phyloP scores from a whole-genome alignment of 768 basidiomycete genomes.

The Suillus alpinus region DNA sequence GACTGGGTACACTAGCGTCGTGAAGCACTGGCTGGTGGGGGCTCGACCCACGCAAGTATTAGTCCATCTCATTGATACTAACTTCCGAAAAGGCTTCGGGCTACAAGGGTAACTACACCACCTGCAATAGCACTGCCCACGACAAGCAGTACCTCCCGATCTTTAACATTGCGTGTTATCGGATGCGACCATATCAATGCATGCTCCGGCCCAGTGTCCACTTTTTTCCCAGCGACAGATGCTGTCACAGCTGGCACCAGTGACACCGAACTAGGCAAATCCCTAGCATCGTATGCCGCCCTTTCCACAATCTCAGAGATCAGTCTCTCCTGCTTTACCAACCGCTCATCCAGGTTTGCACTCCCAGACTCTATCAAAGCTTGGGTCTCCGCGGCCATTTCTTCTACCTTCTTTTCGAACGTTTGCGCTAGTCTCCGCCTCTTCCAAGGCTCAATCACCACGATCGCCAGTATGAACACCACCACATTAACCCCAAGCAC shows the following conservation, averaged over 20 bases:
- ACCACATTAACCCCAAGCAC: slow-evolving; percentile 85
- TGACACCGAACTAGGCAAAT: neutral
- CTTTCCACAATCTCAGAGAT: slow-evolving; percentile 28
- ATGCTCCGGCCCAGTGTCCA: neutral
- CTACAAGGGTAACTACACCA: slow-evolving; percentile 23
- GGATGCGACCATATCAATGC: slow-evolving; percentile 2
- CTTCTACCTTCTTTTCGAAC: slow-evolving; percentile 79
- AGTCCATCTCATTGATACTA: neutral
- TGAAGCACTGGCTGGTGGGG: neutral
- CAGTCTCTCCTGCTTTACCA: slow-evolving; percentile 45
- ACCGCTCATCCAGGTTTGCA: slow-evolving; percentile 43
- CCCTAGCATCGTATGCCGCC: slow-evolving; percentile 14
- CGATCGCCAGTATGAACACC: slow-evolving; percentile 87
- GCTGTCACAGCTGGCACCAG: slow-evolving; percentile 10
- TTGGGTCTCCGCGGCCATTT: slow-evolving; percentile 44
- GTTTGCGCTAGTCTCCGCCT: slow-evolving; percentile 80
- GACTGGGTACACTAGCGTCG: neutral
- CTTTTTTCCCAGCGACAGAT: slow-evolving; percentile 3
- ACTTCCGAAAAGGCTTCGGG: slow-evolving; percentile 16
- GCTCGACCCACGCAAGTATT: neutral
- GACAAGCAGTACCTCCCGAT: slow-evolving; percentile 25
- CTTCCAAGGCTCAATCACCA: slow-evolving; percentile 97
- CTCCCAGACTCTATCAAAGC: slow-evolving; percentile 47
- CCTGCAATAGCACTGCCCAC: slow-evolving; percentile 28
- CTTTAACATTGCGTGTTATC: slow-evolving; percentile 8